Base-by-base conservation (phyloP, 2,329 filamentous ascomycete species). In the Laburnicola sp. region DNA sequence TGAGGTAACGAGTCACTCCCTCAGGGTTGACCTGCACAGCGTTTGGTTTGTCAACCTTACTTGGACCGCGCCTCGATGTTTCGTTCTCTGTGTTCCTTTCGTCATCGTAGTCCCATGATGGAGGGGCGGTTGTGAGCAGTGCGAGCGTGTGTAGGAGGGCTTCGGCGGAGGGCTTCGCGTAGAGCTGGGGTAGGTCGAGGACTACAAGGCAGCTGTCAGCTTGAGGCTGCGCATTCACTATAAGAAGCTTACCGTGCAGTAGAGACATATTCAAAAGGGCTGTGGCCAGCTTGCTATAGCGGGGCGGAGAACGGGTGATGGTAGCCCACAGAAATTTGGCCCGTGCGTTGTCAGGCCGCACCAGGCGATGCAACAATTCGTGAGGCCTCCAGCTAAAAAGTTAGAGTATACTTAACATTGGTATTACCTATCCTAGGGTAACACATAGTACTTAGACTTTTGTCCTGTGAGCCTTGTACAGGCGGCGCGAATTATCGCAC, bases 101-200 rank as follows among this genome's bases (percentile, higher is more conserved):
- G 9, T 72, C 31, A 68, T 74, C 52, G 46, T 77, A 72, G 48
- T 82, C 82, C 88, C 88, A 92, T 46, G 86, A 81, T 3, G 82
- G 83, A 22, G 89, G 89, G 48, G 84, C 80, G 31, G 87, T 75
- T 51, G 83, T 81, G 31, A 96, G 80, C 26, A 83, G 75, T 30
- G 82, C 74, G n/a, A 97, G 82, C 25, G 84, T 83, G 25, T 79
- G 74, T 43, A 90, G 74, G 39, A 97, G 79, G 3, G 81, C 78
- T 28, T 78, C 74, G 51, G 83, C 86, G 21, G 84, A 78, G 5
- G 92, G 92, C 65, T 84, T 87, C 63, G 87, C 83, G 80, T 91
- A 90, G 56, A 93, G 80, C 65, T 91, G 89, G n/a, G 91, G 90
- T 25, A 96, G 82, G 66, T 93, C 88, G 51, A 87, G 76, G 51